phyloP scores from a whole-genome alignment of 768 basidiomycete genomes.

The Termitomyces bulborhizus region DNA sequence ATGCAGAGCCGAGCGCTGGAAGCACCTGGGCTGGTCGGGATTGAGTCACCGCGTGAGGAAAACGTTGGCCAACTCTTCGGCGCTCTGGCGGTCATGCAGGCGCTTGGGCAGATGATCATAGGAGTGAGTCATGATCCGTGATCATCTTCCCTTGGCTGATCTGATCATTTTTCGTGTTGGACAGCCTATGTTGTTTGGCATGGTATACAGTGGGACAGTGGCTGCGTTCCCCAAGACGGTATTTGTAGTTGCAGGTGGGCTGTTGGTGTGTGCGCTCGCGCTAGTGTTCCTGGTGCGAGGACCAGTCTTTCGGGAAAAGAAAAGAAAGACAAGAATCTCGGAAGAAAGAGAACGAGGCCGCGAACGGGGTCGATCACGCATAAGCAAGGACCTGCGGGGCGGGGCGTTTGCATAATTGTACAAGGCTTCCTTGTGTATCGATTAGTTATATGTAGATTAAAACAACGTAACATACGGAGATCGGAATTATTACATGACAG shows the following conservation, averaged over 20 bases:
- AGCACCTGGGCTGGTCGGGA: conserved; percentile 5
- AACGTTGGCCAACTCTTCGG: conserved; percentile 59
- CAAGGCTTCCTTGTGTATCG: neutral
- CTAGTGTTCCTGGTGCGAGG: conserved; percentile 34
- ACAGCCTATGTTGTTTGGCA: conserved; percentile 66
- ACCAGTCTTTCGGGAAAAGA: conserved; percentile 24
- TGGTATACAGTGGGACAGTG: conserved; percentile 67
- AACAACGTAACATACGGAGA: conserved; percentile 1
- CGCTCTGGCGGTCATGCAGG: conserved; percentile 65
- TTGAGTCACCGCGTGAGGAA: conserved; percentile 16
- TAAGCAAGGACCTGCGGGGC: conserved; percentile 41
- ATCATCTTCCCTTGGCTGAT: neutral
- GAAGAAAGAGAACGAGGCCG: conserved; percentile 33
- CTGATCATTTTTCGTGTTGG: conserved; percentile 5
- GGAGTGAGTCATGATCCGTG: conserved; percentile 29
- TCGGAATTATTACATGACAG: neutral
- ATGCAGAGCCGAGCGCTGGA: conserved; percentile 36
- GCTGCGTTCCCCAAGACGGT: conserved; percentile 65
- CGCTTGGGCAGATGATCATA: conserved; percentile 60
- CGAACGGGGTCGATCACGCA: conserved; percentile 40
- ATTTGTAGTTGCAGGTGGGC: conserved; percentile 49
- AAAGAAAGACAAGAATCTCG: conserved; percentile 12
- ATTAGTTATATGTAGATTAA: neutral
- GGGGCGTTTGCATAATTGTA: conserved; percentile 17
- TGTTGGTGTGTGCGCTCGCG: conserved; percentile 35